These are phyloP conservation scores for Cairneyella variabilis DNA, from an alignment of 495 filamentous ascomycete species.

Conservation along the genomic window DNA sequence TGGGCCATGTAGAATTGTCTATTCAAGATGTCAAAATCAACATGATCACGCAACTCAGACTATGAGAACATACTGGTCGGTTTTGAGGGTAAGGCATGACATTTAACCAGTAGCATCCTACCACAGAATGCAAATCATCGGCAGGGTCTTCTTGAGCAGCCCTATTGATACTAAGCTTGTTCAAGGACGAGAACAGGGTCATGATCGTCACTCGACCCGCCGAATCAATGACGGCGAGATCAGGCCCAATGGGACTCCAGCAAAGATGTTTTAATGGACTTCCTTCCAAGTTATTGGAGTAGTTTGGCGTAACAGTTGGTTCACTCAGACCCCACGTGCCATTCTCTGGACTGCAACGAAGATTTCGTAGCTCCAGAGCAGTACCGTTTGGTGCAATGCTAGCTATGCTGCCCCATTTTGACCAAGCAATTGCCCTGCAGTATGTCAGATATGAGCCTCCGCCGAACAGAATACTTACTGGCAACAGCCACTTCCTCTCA, in stretches of 20 bases:
- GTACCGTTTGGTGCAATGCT: constrained; percentile 69
- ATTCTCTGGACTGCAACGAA: constrained; percentile 64
- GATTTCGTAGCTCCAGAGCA: constrained; percentile 63
- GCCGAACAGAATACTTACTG: constrained; percentile 60
- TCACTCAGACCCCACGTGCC: constrained; percentile 78
- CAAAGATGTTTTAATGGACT: constrained; percentile 68
- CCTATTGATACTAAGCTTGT: constrained; percentile 55
- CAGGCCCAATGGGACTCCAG: constrained; percentile 69
- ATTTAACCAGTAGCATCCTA: constrained; percentile 81
- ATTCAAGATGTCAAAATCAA: not conserved
- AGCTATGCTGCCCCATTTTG: constrained; percentile 81
- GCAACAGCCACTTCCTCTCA: constrained; percentile 74
- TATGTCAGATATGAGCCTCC: constrained; percentile 11
- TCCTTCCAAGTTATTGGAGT: constrained; percentile 43
- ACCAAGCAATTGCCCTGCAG: constrained; percentile 80
- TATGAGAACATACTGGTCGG: constrained; percentile 41
- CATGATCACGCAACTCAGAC: too few species aligned
- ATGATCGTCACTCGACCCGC: constrained; percentile 70
- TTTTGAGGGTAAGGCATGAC: constrained; percentile 32
- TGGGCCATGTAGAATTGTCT: constrained; percentile 35
- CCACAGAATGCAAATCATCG: constrained; percentile 70
- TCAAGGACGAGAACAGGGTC: constrained; percentile 57
- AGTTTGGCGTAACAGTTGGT: constrained; percentile 36
- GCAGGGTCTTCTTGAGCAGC: constrained; percentile 54
- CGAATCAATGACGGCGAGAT: constrained; percentile 73